Percentiles rank a stretch among this genome's conserved stretches.
phyloP scores from a whole-genome alignment of 768 basidiomycete species.

The Lactarius vividus region DNA sequence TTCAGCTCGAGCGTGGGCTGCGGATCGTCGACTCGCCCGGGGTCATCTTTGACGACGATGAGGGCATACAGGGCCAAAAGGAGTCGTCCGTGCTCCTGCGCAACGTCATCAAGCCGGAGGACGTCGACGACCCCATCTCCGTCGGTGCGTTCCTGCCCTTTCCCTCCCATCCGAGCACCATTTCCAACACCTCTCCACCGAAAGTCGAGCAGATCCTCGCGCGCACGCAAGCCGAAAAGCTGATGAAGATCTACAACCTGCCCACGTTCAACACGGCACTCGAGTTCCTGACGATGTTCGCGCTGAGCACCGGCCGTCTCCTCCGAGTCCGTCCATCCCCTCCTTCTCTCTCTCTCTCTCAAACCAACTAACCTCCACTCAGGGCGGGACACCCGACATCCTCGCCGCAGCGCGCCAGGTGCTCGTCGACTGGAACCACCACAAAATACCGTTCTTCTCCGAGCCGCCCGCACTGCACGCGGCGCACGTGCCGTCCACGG shows the following conservation, averaged over 20 bases:
- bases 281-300: constrained; percentile 89
- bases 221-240: constrained; percentile 64
- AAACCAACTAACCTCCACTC: background rate
- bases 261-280: constrained; percentile 69
- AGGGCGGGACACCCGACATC: constrained; percentile 92
- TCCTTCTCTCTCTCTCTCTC: background rate
- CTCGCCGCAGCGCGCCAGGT: constrained; percentile 78
- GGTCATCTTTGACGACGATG: constrained; percentile 90
- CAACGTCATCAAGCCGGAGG: constrained; percentile 89
- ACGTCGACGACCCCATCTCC: constrained; percentile 85
- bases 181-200: too few species aligned
- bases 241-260: constrained; percentile 84
- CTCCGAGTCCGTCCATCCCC: constrained; percentile 56
- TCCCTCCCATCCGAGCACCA: background rate
- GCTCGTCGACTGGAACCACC: constrained; percentile 91
- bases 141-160: constrained; percentile 56
- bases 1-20: constrained; percentile 90
- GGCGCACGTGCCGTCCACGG: constrained; percentile 59
- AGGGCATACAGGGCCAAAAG: constrained; percentile 43
- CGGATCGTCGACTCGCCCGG: constrained; percentile 95
- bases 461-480: constrained; percentile 76
- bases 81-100: constrained; percentile 67
- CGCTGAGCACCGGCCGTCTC: constrained; percentile 76
- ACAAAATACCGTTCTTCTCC: constrained; percentile 91
- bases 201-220: constrained; percentile 83